These are phyloP conservation scores for Cutaneotrichosporon spelunceum DNA, from an alignment of 1,284 basidiomycete species.

Conservation along the genomic window DNA sequence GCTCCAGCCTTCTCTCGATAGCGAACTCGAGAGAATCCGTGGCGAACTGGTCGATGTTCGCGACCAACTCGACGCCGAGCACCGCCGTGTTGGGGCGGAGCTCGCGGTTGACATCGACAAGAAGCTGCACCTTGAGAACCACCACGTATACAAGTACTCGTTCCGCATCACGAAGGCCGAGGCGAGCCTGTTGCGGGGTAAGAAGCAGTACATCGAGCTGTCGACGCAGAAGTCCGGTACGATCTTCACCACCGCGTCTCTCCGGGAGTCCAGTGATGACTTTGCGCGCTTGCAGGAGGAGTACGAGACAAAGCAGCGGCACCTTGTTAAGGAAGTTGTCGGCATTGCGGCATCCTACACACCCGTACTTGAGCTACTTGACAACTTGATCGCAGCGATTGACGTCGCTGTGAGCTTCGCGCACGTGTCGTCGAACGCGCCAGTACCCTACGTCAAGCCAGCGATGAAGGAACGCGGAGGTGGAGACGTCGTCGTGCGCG, in stretches of 20 bases:
- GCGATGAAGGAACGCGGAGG: constrained; percentile 61
- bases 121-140: constrained; percentile 95
- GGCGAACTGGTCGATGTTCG: constrained; percentile 66
- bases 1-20: constrained; percentile 67
- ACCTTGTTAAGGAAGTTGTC: constrained; percentile 89
- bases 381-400: constrained; percentile 79
- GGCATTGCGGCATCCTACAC: constrained; percentile 90
- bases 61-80: constrained; percentile 81
- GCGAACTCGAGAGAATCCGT: constrained; percentile 67
- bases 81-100: constrained; percentile 67
- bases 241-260: constrained; percentile 79
- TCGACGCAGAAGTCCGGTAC: constrained; percentile 82
- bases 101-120: constrained; percentile 86
- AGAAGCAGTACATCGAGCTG: constrained; percentile 76
- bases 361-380: constrained; percentile 83
- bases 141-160: constrained; percentile 84
- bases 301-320: constrained; percentile 73
- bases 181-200: constrained; percentile 66
- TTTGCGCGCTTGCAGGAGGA: constrained; percentile 66
- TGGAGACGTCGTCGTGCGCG: constrained; percentile 71
- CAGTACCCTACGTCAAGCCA: constrained; percentile 75
- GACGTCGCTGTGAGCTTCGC: constrained; percentile 92
- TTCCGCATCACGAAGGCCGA: constrained; percentile 91
- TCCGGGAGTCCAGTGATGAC: constrained; percentile 72
- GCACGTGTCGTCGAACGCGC: constrained; percentile 81